phyloP scores from a whole-genome alignment of 2,329 filamentous ascomycete genomes.

The Stemphylium vesicarium region DNA sequence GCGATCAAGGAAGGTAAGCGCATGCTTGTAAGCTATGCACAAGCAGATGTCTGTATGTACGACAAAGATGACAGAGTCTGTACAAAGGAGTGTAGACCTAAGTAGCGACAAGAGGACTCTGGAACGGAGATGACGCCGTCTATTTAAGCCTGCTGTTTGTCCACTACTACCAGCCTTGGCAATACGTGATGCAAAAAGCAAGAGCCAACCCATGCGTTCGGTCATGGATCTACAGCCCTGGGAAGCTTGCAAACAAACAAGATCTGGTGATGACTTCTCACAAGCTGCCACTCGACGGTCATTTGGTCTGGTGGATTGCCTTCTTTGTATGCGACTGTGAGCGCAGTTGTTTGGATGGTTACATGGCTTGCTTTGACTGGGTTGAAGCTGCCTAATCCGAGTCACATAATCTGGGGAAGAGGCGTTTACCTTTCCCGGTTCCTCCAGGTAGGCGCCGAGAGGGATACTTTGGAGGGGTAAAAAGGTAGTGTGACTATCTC shows the following conservation, averaged over 20 bases:
- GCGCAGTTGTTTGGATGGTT: conserved; percentile 12
- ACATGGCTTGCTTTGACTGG: conserved; percentile 8
- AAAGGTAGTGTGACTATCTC: not conserved
- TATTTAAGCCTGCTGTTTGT: conserved; percentile 15
- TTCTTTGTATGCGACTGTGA: conserved; percentile 10
- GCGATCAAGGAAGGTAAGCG: conserved; percentile 30
- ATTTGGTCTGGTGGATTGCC: conserved; percentile 23
- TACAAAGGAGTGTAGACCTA: conserved; percentile 12
- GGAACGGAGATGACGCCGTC: conserved; percentile 6
- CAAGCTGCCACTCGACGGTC: conserved; percentile 23
- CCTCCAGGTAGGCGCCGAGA: not conserved
- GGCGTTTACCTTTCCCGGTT: conserved; percentile 1
- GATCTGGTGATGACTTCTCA: conserved; percentile 21
- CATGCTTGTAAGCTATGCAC: conserved; percentile 26
- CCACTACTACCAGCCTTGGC: conserved; percentile 3
- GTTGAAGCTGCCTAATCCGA: conserved; percentile 5
- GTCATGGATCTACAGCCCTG: conserved; percentile 13
- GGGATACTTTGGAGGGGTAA: not conserved
- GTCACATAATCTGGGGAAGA: conserved; percentile 14
- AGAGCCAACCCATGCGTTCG: conserved; percentile 9
- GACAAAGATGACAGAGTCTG: conserved; percentile 5
- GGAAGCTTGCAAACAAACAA: conserved; percentile 7
- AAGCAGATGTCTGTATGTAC: conserved; percentile 2
- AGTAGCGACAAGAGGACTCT: conserved; percentile 6
- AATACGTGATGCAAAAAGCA: conserved; percentile 11